Conservation (phyloP, 2,329 filamentous ascomycete genomes). For the Epichloe typhina region DNA sequence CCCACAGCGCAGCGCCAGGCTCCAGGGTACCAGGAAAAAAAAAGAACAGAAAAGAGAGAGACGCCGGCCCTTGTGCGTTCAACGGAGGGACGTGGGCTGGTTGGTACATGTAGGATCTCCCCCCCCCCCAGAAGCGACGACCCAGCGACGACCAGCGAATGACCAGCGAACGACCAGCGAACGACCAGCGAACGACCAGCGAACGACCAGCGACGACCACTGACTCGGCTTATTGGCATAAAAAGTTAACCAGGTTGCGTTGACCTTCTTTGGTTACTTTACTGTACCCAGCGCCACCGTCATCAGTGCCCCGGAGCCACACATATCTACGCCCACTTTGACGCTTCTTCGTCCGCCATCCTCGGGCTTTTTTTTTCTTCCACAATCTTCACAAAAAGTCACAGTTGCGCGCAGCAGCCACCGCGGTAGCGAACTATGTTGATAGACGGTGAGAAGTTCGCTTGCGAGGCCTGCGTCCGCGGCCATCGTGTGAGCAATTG, state of each 20-base stretch:
- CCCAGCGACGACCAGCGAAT: no score
- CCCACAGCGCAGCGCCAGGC: constrained; percentile 1
- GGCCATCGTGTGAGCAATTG: constrained; percentile 98
- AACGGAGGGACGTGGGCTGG: not conserved
- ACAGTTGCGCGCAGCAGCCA: not conserved
- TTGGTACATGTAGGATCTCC: not conserved
- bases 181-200: not conserved
- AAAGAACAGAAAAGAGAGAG: no score
- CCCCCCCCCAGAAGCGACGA: not conserved
- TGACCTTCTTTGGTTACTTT: not conserved
- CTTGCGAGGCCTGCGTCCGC: constrained; percentile 94
- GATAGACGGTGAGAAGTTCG: constrained; percentile 93
- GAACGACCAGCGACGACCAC: not conserved
- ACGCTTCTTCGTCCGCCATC: not conserved
- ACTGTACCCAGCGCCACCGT: constrained; percentile 1
- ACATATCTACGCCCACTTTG: constrained; percentile 3
- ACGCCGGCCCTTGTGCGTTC: not conserved
- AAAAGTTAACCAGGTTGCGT: not conserved
- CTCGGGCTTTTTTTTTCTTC: constrained; percentile 1
- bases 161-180: not conserved
- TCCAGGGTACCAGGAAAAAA: not conserved
- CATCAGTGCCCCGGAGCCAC: constrained; percentile 1
- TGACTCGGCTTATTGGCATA: constrained; percentile 3
- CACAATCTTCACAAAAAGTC: constrained; percentile 1
- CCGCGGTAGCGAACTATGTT: constrained; percentile 40